A percentile compares a stretch with the other conserved stretches of the same genome.
Conservation (phyloP, 768 basidiomycete genomes). For the Nevesoporus exiguus region DNA sequence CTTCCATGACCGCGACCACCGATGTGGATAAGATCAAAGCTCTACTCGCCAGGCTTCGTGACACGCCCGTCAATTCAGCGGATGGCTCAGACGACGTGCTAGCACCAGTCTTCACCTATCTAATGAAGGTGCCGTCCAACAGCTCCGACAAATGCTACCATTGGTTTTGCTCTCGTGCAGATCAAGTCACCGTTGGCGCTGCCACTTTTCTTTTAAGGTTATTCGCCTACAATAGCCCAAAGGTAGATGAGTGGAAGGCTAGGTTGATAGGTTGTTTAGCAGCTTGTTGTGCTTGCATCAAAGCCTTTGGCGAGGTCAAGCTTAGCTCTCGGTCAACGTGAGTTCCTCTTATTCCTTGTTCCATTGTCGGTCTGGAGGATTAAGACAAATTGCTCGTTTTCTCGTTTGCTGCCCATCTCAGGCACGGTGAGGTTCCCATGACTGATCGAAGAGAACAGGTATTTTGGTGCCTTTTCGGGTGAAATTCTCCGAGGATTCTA, state of each 20-base stretch:
- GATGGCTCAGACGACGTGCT: conserved; percentile 49
- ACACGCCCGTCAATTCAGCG: conserved; percentile 52
- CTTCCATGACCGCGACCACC: conserved; percentile 24
- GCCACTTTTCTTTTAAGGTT: conserved; percentile 82
- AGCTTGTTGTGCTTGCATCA: conserved; percentile 69
- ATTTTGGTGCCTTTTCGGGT: conserved; percentile 64
- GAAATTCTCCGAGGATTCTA: conserved; percentile 57
- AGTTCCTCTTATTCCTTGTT: conserved; percentile 32
- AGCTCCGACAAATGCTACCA: conserved; percentile 47
- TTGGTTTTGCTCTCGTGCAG: conserved; percentile 77
- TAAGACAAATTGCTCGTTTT: conserved; percentile 8
- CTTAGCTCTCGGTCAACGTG: conserved; percentile 65
- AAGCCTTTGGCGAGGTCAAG: conserved; percentile 63
- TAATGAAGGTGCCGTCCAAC: conserved; percentile 45
- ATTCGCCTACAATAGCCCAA: conserved; percentile 66
- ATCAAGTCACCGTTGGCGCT: conserved; percentile 53
- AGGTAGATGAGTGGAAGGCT: conserved; percentile 62
- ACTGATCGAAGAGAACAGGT: conserved; percentile 44
- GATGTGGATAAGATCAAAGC: conserved; percentile 40
- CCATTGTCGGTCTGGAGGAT: neutral
- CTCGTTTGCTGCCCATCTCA: conserved; percentile 7
- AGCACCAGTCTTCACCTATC: conserved; percentile 46
- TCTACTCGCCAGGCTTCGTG: conserved; percentile 54
- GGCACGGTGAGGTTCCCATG: neutral
- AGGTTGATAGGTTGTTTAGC: conserved; percentile 53